Evolutionary conservation across 2,329 filamentous ascomycete genomes (phyloP).

Genomic region (Penicillium sp.): DNA sequence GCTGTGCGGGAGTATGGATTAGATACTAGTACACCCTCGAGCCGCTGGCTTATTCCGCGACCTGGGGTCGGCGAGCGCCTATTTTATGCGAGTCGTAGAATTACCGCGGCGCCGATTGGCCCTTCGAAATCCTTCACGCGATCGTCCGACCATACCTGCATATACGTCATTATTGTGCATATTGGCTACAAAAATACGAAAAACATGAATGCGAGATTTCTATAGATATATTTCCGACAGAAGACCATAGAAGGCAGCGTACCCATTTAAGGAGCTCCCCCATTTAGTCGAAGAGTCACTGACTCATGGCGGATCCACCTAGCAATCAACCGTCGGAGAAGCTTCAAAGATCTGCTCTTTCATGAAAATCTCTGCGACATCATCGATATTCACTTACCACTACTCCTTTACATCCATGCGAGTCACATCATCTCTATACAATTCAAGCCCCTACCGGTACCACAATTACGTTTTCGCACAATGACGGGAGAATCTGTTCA

Average conservation of each 20-base stretch:
- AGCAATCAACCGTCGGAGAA: conserved; percentile 12
- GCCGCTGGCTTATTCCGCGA: neutral
- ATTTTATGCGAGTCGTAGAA: neutral
- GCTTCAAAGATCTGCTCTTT: conserved; percentile 13
- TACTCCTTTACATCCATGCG: neutral
- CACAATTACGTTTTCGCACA: conserved; percentile 6
- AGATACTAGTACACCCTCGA: no score
- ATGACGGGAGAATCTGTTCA: conserved; percentile 36
- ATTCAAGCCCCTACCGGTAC: neutral
- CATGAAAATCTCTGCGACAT: neutral
- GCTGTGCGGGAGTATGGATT: neutral
- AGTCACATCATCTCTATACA: neutral
- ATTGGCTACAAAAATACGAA: neutral
- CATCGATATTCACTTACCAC: neutral
- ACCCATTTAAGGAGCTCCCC: neutral
- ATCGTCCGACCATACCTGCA: neutral
- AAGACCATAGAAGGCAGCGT: neutral
- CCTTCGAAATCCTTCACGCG: neutral
- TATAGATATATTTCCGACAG: neutral
- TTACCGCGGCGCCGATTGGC: conserved; percentile 10
- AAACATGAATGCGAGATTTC: neutral
- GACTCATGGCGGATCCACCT: conserved; percentile 12
- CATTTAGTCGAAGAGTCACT: conserved; percentile 24
- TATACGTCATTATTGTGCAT: neutral
- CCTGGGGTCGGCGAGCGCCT: neutral